Evolutionary conservation across 2,329 filamentous ascomycete genomes (phyloP).

Genomic region (Arthrobotrys conoides): DNA sequence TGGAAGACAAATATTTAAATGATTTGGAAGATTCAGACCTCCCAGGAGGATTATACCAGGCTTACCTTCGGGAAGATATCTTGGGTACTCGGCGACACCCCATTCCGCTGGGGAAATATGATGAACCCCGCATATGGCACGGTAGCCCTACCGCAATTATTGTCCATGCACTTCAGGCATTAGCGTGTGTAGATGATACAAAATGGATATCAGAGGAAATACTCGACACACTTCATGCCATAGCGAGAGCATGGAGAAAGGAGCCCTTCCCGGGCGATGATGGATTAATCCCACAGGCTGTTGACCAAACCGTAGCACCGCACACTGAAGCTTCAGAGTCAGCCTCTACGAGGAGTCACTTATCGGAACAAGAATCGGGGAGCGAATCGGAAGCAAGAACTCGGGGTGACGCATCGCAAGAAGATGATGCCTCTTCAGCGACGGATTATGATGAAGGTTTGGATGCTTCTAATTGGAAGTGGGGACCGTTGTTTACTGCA

Average conservation of each 20-base stretch:
- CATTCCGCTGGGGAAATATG: conserved; percentile 19
- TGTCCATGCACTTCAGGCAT: conserved; percentile 16
- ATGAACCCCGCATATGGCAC: conserved; percentile 33
- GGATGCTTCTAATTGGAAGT: no score
- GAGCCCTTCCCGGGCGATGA: not conserved
- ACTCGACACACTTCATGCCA: conserved; percentile 6
- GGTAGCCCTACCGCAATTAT: conserved; percentile 31
- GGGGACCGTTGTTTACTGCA: not conserved
- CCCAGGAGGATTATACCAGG: conserved; percentile 18
- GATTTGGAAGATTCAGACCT: conserved; percentile 17
- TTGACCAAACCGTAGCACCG: no score
- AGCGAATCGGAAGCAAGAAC: no score
- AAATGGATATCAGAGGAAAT: conserved; percentile 22
- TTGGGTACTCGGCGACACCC: conserved; percentile 6
- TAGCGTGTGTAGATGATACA: conserved; percentile 17
- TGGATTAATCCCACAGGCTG: no score
- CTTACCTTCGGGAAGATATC: conserved; percentile 28
- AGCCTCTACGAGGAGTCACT: no score
- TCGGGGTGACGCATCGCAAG: no score
- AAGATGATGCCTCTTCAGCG: no score
- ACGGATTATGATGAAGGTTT: no score
- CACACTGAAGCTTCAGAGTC: no score
- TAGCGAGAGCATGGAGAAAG: conserved; percentile 22
- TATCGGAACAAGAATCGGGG: no score
- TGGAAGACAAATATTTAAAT: conserved; percentile 16